Percentiles rank a stretch among this genome's conserved stretches.
Conservation (phyloP, 306 rosid genomes). For the Hippophae tibetana region DNA sequence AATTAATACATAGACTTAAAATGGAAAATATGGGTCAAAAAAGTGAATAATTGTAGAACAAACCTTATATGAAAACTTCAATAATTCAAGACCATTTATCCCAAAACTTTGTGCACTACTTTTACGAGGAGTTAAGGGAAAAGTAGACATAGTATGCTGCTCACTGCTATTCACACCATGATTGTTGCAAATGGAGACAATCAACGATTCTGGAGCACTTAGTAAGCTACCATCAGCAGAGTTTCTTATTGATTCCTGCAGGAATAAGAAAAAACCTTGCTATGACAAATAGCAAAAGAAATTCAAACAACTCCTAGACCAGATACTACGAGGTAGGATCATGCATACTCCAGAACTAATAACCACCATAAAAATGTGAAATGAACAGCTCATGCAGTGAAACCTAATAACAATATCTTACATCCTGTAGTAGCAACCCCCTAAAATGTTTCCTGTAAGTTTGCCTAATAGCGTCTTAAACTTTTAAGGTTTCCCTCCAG, state of each 20-base stretch:
- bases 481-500: no score
- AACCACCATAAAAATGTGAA: not conserved
- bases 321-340: not conserved
- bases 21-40: not conserved
- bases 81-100: conserved; percentile 74
- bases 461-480: no score
- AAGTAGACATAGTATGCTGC: conserved; percentile 35
- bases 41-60: conserved; percentile 7
- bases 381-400: not conserved
- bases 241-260: conserved; percentile 90
- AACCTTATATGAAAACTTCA: conserved; percentile 85
- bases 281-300: conserved; percentile 5
- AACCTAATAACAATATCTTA: no score
- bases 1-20: conserved; percentile 11
- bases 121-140: conserved; percentile 45
- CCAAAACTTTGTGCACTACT: conserved; percentile 54
- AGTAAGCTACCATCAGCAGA: conserved; percentile 78
- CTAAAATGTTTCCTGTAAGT: no score
- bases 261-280: conserved; percentile 18
- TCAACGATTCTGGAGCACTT: conserved; percentile 86
- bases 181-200: conserved; percentile 54
- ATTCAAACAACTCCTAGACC: conserved; percentile 3
- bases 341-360: not conserved
- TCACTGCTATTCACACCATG: conserved; percentile 40
- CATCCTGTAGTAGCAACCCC: no score